Evolutionary conservation across 805 yeast genomes (phyloP).

Genomic region (Yamadazyma phyllophila): DNA sequence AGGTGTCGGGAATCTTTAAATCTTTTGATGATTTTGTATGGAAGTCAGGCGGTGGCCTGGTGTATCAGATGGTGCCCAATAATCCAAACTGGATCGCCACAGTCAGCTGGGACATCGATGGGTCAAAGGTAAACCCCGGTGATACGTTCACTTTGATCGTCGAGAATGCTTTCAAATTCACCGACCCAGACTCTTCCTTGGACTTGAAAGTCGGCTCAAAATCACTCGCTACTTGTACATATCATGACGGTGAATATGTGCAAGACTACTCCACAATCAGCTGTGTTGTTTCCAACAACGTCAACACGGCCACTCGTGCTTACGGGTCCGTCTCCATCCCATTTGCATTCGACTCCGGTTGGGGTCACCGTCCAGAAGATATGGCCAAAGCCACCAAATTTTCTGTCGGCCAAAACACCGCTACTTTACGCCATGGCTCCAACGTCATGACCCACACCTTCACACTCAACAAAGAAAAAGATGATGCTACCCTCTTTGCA

Average conservation of each 20-base stretch:
- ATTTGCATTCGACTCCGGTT: constrained; percentile 21
- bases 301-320: constrained; percentile 13
- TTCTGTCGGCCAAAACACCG: constrained; percentile 20
- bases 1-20: constrained; percentile 12
- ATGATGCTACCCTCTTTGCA: neutral
- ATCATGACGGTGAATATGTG: constrained; percentile 16
- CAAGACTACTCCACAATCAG: constrained; percentile 16
- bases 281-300: constrained; percentile 18
- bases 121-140: constrained; percentile 17
- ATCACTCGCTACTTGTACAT: constrained; percentile 22
- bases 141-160: constrained; percentile 26
- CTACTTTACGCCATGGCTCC: constrained; percentile 17
- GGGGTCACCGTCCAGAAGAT: constrained; percentile 15
- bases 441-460: constrained; percentile 12
- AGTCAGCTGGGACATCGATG: constrained; percentile 20
- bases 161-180: constrained; percentile 26
- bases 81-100: constrained; percentile 18
- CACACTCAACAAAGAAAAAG: constrained; percentile 5
- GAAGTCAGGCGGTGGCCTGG: no score
- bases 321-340: constrained; percentile 22
- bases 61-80: no score
- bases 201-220: constrained; percentile 13
- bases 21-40: constrained; percentile 4
- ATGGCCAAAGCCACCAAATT: constrained; percentile 17
- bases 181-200: constrained; percentile 12